Evolutionary conservation across 2,329 filamentous ascomycete genomes (phyloP).

Genomic region (Diaporthe ampelina): DNA sequence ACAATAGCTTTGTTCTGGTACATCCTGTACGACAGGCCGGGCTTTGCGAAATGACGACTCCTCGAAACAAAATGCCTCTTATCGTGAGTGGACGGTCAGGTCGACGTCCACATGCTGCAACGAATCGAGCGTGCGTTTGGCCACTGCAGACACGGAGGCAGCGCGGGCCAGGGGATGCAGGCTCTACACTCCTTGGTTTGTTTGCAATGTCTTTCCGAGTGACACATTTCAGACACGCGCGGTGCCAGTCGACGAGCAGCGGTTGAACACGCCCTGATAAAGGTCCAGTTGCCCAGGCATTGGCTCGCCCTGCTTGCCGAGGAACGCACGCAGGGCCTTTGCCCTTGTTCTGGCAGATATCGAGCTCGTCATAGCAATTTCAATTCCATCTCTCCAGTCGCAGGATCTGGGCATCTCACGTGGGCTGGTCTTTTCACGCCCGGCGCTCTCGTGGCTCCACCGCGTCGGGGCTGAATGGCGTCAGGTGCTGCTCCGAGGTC

Average conservation of each 20-base stretch:
- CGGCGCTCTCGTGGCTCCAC: background rate
- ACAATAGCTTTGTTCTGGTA: conserved; percentile 27
- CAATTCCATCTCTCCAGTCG: background rate
- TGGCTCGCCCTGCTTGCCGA: background rate
- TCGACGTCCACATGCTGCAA: background rate
- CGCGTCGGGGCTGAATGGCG: background rate
- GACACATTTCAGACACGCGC: background rate
- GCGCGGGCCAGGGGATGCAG: background rate
- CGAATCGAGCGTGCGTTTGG: background rate
- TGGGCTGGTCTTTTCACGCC: background rate
- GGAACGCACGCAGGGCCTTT: background rate
- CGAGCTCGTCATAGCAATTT: background rate
- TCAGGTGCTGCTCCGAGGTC: background rate
- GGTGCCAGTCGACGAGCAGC: background rate
- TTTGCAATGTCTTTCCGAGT: background rate
- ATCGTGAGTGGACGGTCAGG: background rate
- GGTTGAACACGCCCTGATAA: background rate
- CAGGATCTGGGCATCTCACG: background rate
- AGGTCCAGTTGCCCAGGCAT: background rate
- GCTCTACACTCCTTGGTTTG: background rate
- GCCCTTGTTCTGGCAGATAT: background rate
- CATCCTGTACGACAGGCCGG: conserved; percentile 16
- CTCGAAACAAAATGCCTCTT: conserved; percentile 18
- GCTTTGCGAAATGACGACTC: conserved; percentile 20
- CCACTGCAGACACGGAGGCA: background rate